phyloP scores from a whole-genome alignment of 2,329 filamentous ascomycete genomes.

The Fusarium sp. region DNA sequence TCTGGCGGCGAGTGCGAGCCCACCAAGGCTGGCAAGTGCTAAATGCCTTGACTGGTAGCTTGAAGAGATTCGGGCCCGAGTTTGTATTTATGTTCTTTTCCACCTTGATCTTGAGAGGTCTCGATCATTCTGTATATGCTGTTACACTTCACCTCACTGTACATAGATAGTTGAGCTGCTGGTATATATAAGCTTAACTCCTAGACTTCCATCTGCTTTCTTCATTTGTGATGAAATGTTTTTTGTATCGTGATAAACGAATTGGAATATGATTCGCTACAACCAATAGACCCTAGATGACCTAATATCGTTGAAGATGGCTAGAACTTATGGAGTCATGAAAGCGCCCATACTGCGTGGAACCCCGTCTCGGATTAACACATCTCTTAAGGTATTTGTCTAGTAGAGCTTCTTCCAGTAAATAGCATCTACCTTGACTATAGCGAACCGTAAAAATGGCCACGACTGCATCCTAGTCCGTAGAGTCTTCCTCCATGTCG shows the following conservation, averaged over 20 bases:
- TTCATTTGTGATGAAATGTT: too few species aligned
- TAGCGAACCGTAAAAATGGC: slow-evolving; percentile 9
- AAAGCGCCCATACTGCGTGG: too few species aligned
- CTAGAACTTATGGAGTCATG: too few species aligned
- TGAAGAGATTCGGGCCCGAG: not conserved
- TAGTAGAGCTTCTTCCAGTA: slow-evolving; percentile 19
- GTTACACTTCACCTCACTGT: not conserved
- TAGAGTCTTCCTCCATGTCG: slow-evolving; percentile 10
- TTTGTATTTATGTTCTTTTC: not conserved
- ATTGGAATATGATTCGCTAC: too few species aligned
- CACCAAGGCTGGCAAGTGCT: slow-evolving; percentile 50
- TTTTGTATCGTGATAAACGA: not conserved
- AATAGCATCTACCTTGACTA: slow-evolving; percentile 18
- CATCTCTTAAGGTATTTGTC: too few species aligned
- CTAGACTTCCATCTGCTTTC: not conserved
- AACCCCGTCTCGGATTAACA: too few species aligned
- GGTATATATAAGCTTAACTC: not conserved
- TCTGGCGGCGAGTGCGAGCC: slow-evolving; percentile 50
- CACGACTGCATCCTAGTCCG: slow-evolving; percentile 7
- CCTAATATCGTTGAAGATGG: too few species aligned
- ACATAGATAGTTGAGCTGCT: not conserved
- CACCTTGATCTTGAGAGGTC: not conserved
- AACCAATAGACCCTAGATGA: too few species aligned
- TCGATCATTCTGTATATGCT: not conserved
- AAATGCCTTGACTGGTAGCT: slow-evolving; percentile 3